These are phyloP conservation scores for Casuarina equisetifolia DNA, from an alignment of 306 rosid species.

Conservation along the genomic window DNA sequence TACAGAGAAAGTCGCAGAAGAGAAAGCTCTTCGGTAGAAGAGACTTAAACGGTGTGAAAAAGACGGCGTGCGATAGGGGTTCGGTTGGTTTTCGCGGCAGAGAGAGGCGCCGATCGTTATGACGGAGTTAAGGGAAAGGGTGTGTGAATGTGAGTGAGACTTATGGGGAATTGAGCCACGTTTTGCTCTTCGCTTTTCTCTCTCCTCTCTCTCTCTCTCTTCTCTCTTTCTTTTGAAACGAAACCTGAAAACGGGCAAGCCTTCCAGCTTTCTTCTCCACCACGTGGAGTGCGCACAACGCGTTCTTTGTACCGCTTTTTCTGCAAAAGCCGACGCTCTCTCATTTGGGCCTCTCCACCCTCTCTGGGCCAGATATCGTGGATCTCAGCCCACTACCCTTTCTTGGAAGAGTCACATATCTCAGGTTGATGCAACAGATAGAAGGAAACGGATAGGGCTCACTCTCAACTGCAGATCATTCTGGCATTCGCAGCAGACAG, in stretches of 20 bases:
- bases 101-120: constrained; percentile 30
- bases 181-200: not conserved
- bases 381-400: not conserved
- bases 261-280: constrained; percentile 8
- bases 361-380: not conserved
- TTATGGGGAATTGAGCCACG: not conserved
- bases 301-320: constrained; percentile 3
- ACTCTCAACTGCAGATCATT: too few relatives aligned
- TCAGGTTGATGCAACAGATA: not conserved
- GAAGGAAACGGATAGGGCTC: not conserved
- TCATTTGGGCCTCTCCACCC: not conserved
- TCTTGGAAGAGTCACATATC: not conserved
- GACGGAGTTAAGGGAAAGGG: constrained; percentile 31
- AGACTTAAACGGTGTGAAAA: constrained; percentile 26
- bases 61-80: constrained; percentile 28
- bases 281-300: constrained; percentile 23
- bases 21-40: constrained; percentile 5
- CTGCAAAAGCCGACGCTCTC: not conserved
- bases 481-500: not conserved
- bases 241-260: not conserved
- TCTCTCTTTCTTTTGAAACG: not conserved
- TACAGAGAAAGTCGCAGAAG: not conserved
- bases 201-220: not conserved
- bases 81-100: constrained; percentile 20
- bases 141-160: not conserved